Percentiles rank a stretch among this genome's conserved stretches.
Conservation (phyloP, 768 basidiomycete species). For the Kwoniella heveanensis region DNA sequence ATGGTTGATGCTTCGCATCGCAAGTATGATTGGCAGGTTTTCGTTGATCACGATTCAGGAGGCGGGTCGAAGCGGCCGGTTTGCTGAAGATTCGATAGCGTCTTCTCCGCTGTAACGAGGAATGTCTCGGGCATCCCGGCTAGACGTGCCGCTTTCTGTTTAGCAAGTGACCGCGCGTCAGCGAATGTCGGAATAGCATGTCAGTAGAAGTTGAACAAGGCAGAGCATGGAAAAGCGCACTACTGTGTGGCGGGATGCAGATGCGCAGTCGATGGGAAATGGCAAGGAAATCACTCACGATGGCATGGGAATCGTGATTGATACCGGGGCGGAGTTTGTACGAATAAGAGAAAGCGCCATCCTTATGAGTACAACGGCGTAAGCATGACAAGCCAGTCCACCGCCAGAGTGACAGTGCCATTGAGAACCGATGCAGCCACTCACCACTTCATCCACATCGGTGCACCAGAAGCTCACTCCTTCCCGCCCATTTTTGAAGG, state of each 20-base stretch:
- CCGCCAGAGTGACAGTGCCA: no score
- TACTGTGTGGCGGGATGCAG: no score
- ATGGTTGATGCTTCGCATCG: no score
- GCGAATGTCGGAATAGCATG: not conserved
- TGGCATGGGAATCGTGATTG: conserved; percentile 82
- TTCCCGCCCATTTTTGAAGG: conserved; percentile 24
- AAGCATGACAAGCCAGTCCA: no score
- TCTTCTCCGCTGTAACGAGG: conserved; percentile 35
- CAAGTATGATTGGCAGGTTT: no score
- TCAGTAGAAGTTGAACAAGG: not conserved
- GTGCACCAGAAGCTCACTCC: conserved; percentile 86
- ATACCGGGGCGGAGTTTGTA: conserved; percentile 79
- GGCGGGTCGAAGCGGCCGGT: conserved; percentile 21
- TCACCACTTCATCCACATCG: conserved; percentile 76
- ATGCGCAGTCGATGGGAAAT: not conserved
- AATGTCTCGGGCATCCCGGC: conserved; percentile 71
- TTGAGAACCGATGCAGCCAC: no score
- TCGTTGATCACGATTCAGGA: not conserved
- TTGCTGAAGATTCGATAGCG: conserved; percentile 26
- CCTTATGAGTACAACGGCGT: no score
- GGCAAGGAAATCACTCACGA: conserved; percentile 36
- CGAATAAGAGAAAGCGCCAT: conserved; percentile 77
- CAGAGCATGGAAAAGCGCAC: not conserved
- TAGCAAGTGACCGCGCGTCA: not conserved
- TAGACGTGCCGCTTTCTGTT: conserved; percentile 78